Base-by-base conservation (phyloP, 371 early-diverging fungal species). In the Rhizopus stolonifer region DNA sequence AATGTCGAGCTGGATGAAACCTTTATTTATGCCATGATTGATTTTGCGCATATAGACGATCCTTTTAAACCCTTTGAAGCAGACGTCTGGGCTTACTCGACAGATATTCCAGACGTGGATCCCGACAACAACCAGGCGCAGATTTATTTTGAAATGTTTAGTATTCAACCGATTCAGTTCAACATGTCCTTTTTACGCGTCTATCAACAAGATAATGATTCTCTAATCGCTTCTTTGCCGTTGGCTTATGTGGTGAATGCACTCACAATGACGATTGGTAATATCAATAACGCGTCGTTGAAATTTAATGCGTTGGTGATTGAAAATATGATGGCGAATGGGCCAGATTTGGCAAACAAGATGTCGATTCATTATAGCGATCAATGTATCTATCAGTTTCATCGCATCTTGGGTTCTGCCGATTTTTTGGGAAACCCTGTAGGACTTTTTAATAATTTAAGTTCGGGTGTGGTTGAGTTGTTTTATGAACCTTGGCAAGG, bases 401-500 rank as follows among this genome's bases (percentile, higher is more conserved):
- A 98, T 76, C 88, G 89, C 67, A 76, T 99, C 34, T 77, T 98
- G 6, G 99, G 99, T 1, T 94, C 96, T 10, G 98, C 96, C 5
- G 98, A 99, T 63, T 84, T 98, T 54, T 77, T 98, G 36, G 99
- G 99, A 21, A 99, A 99, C 61, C 99, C 99, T 59, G 96, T 98
- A 0, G 98, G 98, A 0, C 70, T 99, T 22, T 98, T 98, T 67
- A 95, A 83, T 70, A 97, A 85, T 54, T 76, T 99, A 36, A 89
- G 92, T 53, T 93, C 95, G 0, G 99, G 99, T 6, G 96, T 98
- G 0, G 82, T 84, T 0, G 98, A 96, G 62, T 82, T 98, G 44
- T 99, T 98, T 70, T 98, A 98, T 71, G 98, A 99, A 58, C 98
- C 99, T 0, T 90, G 91, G 78, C 93, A 95, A 75, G 99, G 99